Evolutionary conservation across 140 eudicot species (phyloP).

Genomic region (Stevia rebaudiana): DNA sequence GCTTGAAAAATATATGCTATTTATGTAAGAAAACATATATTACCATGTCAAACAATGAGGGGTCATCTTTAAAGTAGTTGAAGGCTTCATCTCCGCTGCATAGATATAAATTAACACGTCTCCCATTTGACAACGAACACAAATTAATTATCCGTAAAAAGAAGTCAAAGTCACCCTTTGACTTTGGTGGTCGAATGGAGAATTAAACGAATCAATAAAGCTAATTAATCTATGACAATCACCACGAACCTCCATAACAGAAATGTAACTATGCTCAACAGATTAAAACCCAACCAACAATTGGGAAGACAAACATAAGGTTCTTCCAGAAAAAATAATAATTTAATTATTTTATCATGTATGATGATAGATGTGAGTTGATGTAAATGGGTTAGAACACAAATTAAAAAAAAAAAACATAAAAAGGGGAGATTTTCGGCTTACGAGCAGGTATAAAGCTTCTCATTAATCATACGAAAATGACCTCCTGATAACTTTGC

Average conservation of each 20-base stretch:
- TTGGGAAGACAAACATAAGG: not conserved
- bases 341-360: no score
- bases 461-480: conserved; percentile 94
- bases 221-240: not conserved
- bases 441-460: conserved; percentile 96
- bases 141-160: not conserved
- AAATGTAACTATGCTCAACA: not conserved
- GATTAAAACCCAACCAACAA: not conserved
- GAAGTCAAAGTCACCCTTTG: not conserved
- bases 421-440: not conserved
- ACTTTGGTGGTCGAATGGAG: not conserved
- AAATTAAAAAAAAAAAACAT: not conserved
- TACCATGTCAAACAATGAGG: conserved; percentile 79
- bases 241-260: conserved; percentile 1
- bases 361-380: no score
- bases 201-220: not conserved
- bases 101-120: conserved; percentile 13
- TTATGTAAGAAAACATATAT: conserved; percentile 3
- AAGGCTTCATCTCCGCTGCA: conserved; percentile 88
- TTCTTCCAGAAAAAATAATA: not conserved
- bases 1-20: not conserved
- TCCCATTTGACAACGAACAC: conserved; percentile 3
- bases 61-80: conserved; percentile 75
- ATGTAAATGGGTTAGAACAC: not conserved
- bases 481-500: conserved; percentile 89